Conservation (phyloP, 352 stramenopile species). For the Pythium insidiosum region DNA sequence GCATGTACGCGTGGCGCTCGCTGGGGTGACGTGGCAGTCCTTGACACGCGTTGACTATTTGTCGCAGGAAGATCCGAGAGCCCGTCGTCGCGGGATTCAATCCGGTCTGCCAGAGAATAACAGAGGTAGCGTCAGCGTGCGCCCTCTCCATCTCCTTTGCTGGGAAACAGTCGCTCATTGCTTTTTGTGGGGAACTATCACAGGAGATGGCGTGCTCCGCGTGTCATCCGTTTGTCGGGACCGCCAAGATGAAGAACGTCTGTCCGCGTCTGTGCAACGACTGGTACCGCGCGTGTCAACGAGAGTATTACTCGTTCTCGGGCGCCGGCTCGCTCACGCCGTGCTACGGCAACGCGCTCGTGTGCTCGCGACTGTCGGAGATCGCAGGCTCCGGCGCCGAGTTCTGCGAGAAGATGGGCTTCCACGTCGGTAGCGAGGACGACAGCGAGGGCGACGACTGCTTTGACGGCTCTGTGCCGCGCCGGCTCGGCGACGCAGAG, state of each 20-base stretch:
- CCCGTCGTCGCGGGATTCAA: slow-evolving; percentile 71
- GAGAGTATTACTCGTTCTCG: slow-evolving; percentile 70
- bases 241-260: slow-evolving; percentile 60
- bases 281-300: slow-evolving; percentile 60
- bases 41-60: background rate
- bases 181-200: background rate
- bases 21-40: background rate
- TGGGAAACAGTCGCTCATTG: no score
- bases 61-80: slow-evolving; percentile 64
- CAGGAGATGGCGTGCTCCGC: slow-evolving; percentile 77
- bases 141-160: no score
- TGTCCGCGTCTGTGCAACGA: slow-evolving; percentile 69
- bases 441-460: slow-evolving; percentile 70
- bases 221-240: slow-evolving; percentile 76
- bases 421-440: slow-evolving; percentile 52
- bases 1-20: slow-evolving; percentile 30
- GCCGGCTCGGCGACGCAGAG: slow-evolving; percentile 36
- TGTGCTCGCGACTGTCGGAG: slow-evolving; percentile 60
- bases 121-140: no score
- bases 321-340: slow-evolving; percentile 46
- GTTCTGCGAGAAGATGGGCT: slow-evolving; percentile 78
- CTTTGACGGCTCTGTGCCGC: slow-evolving; percentile 75
- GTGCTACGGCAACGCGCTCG: slow-evolving; percentile 77
- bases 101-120: slow-evolving; percentile 49
- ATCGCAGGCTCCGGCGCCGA: slow-evolving; percentile 46